phyloP scores from a whole-genome alignment of 495 filamentous ascomycete genomes.

The Venustampulla echinocandica region DNA sequence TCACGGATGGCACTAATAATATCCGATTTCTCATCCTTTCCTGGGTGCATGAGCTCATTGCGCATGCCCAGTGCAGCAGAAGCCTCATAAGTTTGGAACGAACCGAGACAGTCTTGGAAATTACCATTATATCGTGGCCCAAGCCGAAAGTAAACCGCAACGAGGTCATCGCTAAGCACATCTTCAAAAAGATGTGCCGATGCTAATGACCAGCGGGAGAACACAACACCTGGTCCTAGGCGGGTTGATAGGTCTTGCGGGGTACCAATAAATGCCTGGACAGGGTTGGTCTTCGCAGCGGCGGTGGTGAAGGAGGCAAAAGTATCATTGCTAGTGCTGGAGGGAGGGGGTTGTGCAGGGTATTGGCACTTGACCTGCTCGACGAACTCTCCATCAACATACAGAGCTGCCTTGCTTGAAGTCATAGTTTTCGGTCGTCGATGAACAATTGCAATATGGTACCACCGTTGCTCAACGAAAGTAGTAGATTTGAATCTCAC shows the following conservation, averaged over 20 bases:
- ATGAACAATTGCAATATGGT: constrained; percentile 85
- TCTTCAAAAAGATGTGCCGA: constrained; percentile 84
- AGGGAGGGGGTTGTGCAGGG: constrained; percentile 57
- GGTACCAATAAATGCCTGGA: constrained; percentile 90
- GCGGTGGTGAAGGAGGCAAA: constrained; percentile 49
- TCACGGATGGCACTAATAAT: constrained; percentile 80
- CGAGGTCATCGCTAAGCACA: constrained; percentile 79
- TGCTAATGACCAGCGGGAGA: constrained; percentile 78
- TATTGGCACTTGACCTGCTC: constrained; percentile 88
- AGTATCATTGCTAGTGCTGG: constrained; percentile 50
- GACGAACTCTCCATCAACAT: constrained; percentile 85
- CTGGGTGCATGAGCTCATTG: constrained; percentile 85
- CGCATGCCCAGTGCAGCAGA: constrained; percentile 83
- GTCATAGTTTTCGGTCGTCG: constrained; percentile 57
- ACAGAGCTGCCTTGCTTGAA: constrained; percentile 77
- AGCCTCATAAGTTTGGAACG: constrained; percentile 95
- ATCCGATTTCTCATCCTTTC: constrained; percentile 85
- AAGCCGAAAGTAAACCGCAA: constrained; percentile 83
- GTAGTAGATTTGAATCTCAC: constrained; percentile 79
- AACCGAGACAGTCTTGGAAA: constrained; percentile 90
- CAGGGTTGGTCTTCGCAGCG: constrained; percentile 47
- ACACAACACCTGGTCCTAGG: constrained; percentile 65
- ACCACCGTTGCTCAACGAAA: constrained; percentile 74
- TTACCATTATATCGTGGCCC: constrained; percentile 89
- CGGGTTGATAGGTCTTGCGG: constrained; percentile 81